These are phyloP conservation scores for Coemansia sp. DNA, from an alignment of 192 early-diverging fungal species.

Conservation along the genomic window DNA sequence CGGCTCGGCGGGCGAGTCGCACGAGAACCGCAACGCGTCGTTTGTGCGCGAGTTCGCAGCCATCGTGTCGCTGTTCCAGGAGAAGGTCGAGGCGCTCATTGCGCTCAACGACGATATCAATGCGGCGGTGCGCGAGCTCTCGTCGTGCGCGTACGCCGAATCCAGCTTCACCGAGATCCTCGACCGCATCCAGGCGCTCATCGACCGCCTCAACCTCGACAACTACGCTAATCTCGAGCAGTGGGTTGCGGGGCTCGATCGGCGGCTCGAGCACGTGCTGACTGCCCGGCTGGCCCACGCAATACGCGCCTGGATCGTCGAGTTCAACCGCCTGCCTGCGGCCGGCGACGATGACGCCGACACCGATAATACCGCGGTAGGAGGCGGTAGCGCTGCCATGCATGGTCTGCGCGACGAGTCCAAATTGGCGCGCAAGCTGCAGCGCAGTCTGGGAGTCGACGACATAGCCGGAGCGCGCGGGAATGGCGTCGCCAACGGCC, in stretches of 20 bases:
- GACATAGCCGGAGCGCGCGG: slow-evolving; percentile 1
- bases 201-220: slow-evolving; percentile 93
- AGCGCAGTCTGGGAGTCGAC: slow-evolving; percentile 37
- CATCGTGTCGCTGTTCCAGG: slow-evolving; percentile 90
- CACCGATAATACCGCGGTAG: background rate
- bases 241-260: slow-evolving; percentile 86
- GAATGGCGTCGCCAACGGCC: slow-evolving; percentile 1
- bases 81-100: slow-evolving; percentile 87
- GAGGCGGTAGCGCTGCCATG: background rate
- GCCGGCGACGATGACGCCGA: slow-evolving; percentile 53
- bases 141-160: slow-evolving; percentile 72
- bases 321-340: slow-evolving; percentile 63
- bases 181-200: slow-evolving; percentile 82
- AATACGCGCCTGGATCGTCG: slow-evolving; percentile 70
- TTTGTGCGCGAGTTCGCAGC: slow-evolving; percentile 96
- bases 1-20: slow-evolving; percentile 52
- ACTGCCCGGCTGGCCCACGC: slow-evolving; percentile 72
- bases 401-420: slow-evolving; percentile 33
- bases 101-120: slow-evolving; percentile 81
- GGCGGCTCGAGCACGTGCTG: slow-evolving; percentile 76
- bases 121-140: slow-evolving; percentile 78
- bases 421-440: slow-evolving; percentile 30
- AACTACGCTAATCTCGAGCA: slow-evolving; percentile 89
- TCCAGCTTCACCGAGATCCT: slow-evolving; percentile 69
- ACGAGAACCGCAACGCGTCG: slow-evolving; percentile 83